Conservation (phyloP, 805 yeast genomes). For the Blastobotrys parvus region DNA sequence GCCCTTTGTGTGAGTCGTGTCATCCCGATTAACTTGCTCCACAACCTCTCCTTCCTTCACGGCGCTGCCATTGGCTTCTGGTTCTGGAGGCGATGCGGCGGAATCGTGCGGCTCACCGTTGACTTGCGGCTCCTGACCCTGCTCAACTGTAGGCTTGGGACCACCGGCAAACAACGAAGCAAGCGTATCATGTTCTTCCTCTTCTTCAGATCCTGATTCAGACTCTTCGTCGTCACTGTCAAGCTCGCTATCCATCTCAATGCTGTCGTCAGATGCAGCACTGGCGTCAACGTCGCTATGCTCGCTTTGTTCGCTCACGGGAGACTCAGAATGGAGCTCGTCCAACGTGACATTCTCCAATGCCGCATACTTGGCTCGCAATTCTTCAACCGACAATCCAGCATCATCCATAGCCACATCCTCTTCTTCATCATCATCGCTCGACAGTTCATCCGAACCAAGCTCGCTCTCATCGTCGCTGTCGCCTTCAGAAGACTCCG, state of each 20-base stretch:
- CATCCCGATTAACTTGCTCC: no score
- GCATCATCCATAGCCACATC: conserved; percentile 34
- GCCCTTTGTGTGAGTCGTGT: no score
- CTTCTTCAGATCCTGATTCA: conserved; percentile 37
- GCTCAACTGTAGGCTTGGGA: not conserved
- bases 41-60: no score
- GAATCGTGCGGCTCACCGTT: no score
- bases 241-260: conserved; percentile 34
- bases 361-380: conserved; percentile 47
- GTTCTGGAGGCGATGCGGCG: no score
- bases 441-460: conserved; percentile 20
- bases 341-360: conserved; percentile 27
- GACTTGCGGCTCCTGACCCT: no score
- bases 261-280: conserved; percentile 18
- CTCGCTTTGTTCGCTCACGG: conserved; percentile 21
- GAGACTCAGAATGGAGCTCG: conserved; percentile 15
- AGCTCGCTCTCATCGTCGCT: not conserved
- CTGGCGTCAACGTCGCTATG: conserved; percentile 17
- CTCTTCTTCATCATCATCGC: conserved; percentile 22
- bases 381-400: conserved; percentile 46
- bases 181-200: conserved; percentile 22
- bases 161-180: conserved; percentile 22
- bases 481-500: conserved; percentile 16
- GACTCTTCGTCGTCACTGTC: conserved; percentile 22
- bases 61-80: no score